Evolutionary conservation across 257 asterid genomes (phyloP).

Genomic region (Jaltomata sinuosa): DNA sequence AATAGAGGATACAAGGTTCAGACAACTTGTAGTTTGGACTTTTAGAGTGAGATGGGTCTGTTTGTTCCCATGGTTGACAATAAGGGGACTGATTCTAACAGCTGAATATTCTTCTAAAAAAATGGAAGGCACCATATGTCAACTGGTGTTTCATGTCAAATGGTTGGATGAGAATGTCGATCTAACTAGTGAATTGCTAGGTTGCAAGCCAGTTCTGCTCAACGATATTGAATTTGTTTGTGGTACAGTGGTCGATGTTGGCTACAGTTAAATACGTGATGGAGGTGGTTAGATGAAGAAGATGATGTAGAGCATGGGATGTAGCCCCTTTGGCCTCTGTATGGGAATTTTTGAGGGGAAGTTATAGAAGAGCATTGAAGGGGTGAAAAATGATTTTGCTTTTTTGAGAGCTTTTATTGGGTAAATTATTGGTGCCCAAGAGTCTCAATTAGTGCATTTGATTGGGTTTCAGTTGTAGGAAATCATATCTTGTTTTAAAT

Average conservation of each 20-base stretch:
- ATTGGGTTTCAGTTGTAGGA: neutral
- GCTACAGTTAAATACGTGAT: neutral
- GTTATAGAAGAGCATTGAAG: neutral
- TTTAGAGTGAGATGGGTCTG: neutral
- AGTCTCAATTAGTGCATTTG: neutral
- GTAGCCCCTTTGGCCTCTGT: neutral
- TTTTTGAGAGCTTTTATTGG: neutral
- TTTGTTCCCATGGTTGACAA: neutral
- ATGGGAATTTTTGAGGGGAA: neutral
- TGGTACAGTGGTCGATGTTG: neutral
- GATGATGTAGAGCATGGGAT: neutral
- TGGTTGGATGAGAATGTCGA: neutral
- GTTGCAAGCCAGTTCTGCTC: neutral
- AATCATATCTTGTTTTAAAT: neutral
- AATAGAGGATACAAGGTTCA: neutral
- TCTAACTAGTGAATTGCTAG: neutral
- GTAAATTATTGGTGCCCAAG: neutral
- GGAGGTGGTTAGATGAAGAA: neutral
- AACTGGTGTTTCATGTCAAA: neutral
- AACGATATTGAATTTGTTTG: neutral
- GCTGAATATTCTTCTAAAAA: neutral
- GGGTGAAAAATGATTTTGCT: neutral
- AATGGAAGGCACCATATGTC: neutral
- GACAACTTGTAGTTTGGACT: neutral
- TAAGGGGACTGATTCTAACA: neutral